Percentiles rank a stretch among this genome's conserved stretches.
These are phyloP conservation scores for Deuterostichococcus epilithicus DNA, from an alignment of 139 green algal species.

Conservation along the genomic window DNA sequence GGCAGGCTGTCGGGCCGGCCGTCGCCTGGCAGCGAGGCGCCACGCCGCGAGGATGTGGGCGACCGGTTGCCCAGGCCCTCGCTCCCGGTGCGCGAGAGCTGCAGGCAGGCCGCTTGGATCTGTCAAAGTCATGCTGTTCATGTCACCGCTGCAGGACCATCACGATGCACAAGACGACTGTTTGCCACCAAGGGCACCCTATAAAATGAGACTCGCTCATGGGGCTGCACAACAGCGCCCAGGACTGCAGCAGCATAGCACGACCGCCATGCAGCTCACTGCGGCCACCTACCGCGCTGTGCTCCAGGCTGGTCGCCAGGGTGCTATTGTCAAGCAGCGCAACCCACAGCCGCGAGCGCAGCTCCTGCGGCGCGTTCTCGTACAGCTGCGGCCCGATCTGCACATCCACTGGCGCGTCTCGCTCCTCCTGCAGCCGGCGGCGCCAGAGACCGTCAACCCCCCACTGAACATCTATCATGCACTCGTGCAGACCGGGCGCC, in stretches of 20 bases:
- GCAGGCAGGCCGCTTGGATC: no score
- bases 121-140: no score
- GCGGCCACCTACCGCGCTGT: background rate
- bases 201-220: no score
- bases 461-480: background rate
- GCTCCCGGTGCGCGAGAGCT: background rate
- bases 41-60: no score
- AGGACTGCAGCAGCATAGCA: no score
- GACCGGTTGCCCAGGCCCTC: background rate
- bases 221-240: no score
- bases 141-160: no score
- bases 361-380: slow-evolving; percentile 74
- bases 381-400: slow-evolving; percentile 60
- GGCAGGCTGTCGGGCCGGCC: background rate
- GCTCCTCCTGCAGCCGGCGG: slow-evolving; percentile 11
- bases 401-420: slow-evolving; percentile 50
- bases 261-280: no score
- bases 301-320: slow-evolving; percentile 32
- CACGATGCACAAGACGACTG: no score
- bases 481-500: background rate
- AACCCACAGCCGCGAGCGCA: slow-evolving; percentile 77
- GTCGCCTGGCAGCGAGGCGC: background rate
- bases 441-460: background rate
- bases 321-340: slow-evolving; percentile 51
- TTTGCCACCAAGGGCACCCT: no score